Conservation (phyloP, 257 asterid species). For the Euphrasia confusa region DNA sequence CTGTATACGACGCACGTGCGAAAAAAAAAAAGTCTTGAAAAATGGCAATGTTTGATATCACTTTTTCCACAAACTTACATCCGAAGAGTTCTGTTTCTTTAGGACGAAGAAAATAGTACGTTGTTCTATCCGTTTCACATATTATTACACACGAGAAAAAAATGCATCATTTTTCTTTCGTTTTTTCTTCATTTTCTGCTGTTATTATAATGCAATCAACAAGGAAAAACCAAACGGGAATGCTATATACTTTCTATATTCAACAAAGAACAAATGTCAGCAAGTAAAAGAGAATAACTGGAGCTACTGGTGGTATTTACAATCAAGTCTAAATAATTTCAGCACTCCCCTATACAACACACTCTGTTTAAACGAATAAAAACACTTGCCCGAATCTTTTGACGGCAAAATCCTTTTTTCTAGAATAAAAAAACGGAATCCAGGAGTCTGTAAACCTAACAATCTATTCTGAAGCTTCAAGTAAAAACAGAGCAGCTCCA, state of each 20-base stretch:
- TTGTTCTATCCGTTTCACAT: too few species aligned
- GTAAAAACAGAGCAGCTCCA: constrained; percentile 27
- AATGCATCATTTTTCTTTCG: not conserved
- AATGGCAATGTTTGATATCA: too few species aligned
- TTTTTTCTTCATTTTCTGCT: not conserved
- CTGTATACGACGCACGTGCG: too few species aligned
- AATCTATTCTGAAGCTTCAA: constrained; percentile 20
- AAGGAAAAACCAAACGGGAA: not conserved
- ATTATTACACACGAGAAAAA: too few species aligned
- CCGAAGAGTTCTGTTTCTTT: too few species aligned
- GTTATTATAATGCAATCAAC: not conserved
- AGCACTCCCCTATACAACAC: constrained; percentile 23
- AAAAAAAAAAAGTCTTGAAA: too few species aligned
- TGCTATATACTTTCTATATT: constrained; percentile 14
- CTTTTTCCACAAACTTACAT: too few species aligned
- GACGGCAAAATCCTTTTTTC: constrained; percentile 2
- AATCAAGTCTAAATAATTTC: constrained; percentile 20
- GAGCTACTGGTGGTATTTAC: constrained; percentile 7
- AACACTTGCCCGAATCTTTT: constrained; percentile 6
- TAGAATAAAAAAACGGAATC: constrained; percentile 17
- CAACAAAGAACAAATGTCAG: not conserved
- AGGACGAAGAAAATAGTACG: too few species aligned
- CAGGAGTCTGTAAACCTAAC: constrained; percentile 15
- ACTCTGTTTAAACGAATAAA: constrained; percentile 1
- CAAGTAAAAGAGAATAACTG: not conserved